These are phyloP conservation scores for Pestalotiopsis sp. DNA, from an alignment of 2,329 filamentous ascomycete species.

Conservation along the genomic window DNA sequence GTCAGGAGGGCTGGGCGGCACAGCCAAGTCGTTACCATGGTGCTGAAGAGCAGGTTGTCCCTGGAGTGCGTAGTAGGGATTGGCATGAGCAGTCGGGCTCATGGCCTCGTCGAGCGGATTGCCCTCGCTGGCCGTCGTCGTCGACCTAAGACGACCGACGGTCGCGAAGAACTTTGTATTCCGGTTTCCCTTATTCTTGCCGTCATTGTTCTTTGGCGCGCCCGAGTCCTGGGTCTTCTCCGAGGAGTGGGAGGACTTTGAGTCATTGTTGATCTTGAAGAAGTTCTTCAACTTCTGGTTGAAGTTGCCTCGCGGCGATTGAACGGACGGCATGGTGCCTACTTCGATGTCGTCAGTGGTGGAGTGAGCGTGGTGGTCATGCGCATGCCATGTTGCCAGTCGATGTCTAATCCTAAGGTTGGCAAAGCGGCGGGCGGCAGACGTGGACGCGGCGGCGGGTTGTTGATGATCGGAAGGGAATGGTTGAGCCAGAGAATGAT, in stretches of 20 bases:
- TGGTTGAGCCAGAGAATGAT: constrained; percentile 6
- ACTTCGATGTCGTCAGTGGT: constrained; percentile 10
- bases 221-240: constrained; percentile 31
- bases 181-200: constrained; percentile 68
- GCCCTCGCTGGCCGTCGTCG: constrained; percentile 90
- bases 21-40: constrained; percentile 84
- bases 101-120: constrained; percentile 86
- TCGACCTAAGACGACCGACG: constrained; percentile 84
- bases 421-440: constrained; percentile 11
- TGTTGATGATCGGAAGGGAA: background rate
- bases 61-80: constrained; percentile 97
- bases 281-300: constrained; percentile 72
- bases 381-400: constrained; percentile 37
- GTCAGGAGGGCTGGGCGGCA: constrained; percentile 90
- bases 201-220: constrained; percentile 55
- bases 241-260: constrained; percentile 39
- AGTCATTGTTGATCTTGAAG: constrained; percentile 62
- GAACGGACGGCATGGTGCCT: constrained; percentile 53
- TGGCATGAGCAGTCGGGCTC: constrained; percentile 91
- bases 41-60: constrained; percentile 91
- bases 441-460: background rate
- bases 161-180: constrained; percentile 87
- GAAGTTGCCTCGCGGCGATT: constrained; percentile 61
- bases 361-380: constrained; percentile 22
- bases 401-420: constrained; percentile 34